These are phyloP conservation scores for Aspergillus alliaceus DNA, from an alignment of 2,329 filamentous ascomycete species.

Conservation along the genomic window DNA sequence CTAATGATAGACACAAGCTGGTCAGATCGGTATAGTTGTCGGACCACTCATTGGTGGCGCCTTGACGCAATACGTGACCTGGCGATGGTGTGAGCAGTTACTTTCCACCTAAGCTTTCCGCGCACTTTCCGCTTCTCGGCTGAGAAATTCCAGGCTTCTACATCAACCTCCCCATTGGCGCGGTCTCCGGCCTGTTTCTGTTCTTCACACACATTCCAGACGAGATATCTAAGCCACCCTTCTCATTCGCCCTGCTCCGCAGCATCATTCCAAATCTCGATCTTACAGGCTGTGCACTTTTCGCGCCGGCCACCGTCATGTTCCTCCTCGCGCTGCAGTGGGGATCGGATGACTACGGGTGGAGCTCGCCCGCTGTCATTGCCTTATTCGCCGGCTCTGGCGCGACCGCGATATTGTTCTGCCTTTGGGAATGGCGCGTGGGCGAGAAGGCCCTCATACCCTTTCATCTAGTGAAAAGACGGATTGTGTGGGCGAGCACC, in stretches of 20 bases:
- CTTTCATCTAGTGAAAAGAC: slow-evolving; percentile 1
- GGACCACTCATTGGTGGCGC: slow-evolving; percentile 46
- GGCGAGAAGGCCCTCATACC: slow-evolving; percentile 18
- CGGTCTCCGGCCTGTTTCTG: slow-evolving; percentile 19
- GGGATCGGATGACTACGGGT: slow-evolving; percentile 55
- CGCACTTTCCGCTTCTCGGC: too few relatives aligned
- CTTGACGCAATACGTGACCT: slow-evolving; percentile 35
- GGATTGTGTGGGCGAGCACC: slow-evolving; percentile 24
- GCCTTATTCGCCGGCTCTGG: slow-evolving; percentile 38
- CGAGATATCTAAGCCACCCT: slow-evolving; percentile 1
- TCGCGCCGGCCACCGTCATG: slow-evolving; percentile 55
- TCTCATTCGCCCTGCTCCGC: slow-evolving; percentile 3
- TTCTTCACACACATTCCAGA: slow-evolving; percentile 22
- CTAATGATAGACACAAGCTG: too few relatives aligned
- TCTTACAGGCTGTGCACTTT: slow-evolving; percentile 49
- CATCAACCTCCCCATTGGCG: slow-evolving; percentile 54
- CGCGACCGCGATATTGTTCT: slow-evolving; percentile 8
- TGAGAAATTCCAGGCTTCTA: slow-evolving; percentile 42
- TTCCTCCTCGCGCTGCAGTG: slow-evolving; percentile 59
- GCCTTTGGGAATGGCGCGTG: slow-evolving; percentile 12
- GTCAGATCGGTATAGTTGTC: slow-evolving; percentile 31
- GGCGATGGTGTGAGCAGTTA: slow-evolving; percentile 29
- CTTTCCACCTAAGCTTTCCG: too few relatives aligned
- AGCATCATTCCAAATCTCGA: slow-evolving; percentile 44
- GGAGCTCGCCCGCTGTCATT: slow-evolving; percentile 45